Base-by-base conservation (phyloP, 306 rosid species). In the Argentina anserina region DNA sequence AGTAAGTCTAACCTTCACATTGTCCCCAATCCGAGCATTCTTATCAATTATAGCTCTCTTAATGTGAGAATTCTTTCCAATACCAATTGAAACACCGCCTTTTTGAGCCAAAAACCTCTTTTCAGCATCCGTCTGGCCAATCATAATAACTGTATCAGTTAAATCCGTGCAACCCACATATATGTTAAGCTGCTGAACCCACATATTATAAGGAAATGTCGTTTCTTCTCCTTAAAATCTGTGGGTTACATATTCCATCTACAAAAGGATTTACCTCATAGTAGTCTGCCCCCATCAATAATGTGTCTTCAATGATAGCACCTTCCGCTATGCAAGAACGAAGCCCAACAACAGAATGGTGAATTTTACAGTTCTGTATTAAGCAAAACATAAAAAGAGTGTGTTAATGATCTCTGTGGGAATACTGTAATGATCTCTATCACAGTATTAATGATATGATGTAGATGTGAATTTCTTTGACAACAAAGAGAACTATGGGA, bases 221-320 rank as follows among this genome's bases (percentile, higher is more conserved):
- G 7, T 43, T 12, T 1, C 12, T 41, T 1, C 13, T 41, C 5
- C 45, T n/a, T n/a, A n/a, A 39, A 39, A 3, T n/a, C 17, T 43
- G n/a, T n/a, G 40, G 58, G 36, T 18, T 33, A 5, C 36, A 20
- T 10, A 34, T 60, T 60, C 15, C 62, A 62, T 17, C 29, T 36
- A 67, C 39, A 41, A 62, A 26, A 55, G 55, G 52, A 53, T 75
- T 82, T 75, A 91, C 99, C 97, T 91, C 99, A 67, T 95, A 95
- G 76, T 91, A 94, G 86, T 94, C 99, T 52, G 99, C 99, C 33
- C 97, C 99, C 97, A 94, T 94, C 86, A 94, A 79, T 74, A 94
- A 80, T 0, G 97, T 81, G 81, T 94, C 99, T 82, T 94, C 99
- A 59, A 94, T 89, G 75, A 95, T 84, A 53, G 97, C 97, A 80